A percentile compares a stretch with the other conserved stretches of the same genome.
Conservation (phyloP, 2,329 filamentous ascomycete genomes). For the Aspergillus fischeri region DNA sequence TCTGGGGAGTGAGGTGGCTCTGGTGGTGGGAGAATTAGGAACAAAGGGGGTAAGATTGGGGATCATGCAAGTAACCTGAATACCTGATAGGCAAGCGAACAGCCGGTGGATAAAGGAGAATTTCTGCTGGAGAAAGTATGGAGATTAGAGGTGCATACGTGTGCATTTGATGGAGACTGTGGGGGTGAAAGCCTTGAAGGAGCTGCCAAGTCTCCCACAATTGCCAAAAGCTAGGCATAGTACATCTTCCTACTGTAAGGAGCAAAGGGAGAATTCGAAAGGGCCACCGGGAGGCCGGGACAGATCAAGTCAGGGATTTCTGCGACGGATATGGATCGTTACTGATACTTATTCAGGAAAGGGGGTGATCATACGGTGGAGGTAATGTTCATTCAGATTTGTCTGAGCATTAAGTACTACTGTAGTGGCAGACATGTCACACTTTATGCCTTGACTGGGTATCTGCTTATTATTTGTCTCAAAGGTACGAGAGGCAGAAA, state of each 20-base stretch:
- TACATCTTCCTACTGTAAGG: neutral
- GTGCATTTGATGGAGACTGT: neutral
- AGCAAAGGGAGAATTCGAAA: neutral
- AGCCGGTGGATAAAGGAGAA: neutral
- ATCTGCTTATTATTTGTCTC: neutral
- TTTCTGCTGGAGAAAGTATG: neutral
- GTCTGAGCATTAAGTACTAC: neutral
- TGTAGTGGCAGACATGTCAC: neutral
- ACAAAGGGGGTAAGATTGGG: neutral
- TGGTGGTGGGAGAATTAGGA: neutral
- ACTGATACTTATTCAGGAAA: neutral
- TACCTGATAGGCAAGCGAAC: neutral
- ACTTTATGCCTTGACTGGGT: neutral
- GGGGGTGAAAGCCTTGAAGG: neutral
- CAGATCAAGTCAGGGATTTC: neutral
- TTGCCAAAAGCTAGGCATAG: neutral
- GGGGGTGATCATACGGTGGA: too few species aligned
- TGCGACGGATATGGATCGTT: neutral
- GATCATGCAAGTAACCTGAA: neutral
- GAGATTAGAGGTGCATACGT: neutral
- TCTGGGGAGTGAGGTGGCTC: neutral
- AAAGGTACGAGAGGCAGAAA: too few species aligned
- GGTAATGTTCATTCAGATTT: too few species aligned
- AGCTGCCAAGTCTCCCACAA: neutral
- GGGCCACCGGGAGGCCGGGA: neutral